Evolutionary conservation across 176 grass and related monocot genomes (phyloP).

Genomic region (Carex parvula): DNA sequence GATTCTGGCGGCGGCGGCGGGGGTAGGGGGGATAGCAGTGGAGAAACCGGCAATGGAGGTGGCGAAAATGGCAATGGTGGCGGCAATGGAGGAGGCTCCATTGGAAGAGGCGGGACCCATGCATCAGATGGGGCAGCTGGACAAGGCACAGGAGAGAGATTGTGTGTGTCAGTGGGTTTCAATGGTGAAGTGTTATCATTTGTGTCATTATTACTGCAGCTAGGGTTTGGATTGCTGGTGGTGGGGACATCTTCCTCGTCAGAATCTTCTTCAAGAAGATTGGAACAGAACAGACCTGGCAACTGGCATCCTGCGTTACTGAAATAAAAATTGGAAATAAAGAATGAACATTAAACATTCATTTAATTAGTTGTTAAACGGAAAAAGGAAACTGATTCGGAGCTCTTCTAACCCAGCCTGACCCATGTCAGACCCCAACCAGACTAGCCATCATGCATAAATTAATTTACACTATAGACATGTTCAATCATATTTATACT

Average conservation of each 20-base stretch:
- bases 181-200: background rate
- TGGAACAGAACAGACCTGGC: conserved; percentile 17
- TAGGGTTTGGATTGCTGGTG: conserved; percentile 5
- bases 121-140: background rate
- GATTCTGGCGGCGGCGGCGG: background rate
- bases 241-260: conserved; percentile 21
- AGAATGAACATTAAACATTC: conserved; percentile 8
- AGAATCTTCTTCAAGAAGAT: conserved; percentile 19
- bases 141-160: background rate
- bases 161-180: background rate
- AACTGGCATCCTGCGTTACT: conserved; percentile 23
- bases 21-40: background rate
- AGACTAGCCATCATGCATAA: background rate
- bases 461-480: background rate
- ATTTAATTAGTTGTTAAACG: background rate
- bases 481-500: background rate
- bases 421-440: too few relatives aligned
- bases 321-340: conserved; percentile 12
- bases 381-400: background rate
- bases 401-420: too few relatives aligned
- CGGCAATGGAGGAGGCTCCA: conserved; percentile 11
- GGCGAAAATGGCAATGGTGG: conserved; percentile 18
- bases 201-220: conserved; percentile 1
- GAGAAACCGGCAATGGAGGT: conserved; percentile 11
- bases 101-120: conserved; percentile 13